phyloP scores from a whole-genome alignment of 495 filamentous ascomycete species.

The Neurospora hispaniola region DNA sequence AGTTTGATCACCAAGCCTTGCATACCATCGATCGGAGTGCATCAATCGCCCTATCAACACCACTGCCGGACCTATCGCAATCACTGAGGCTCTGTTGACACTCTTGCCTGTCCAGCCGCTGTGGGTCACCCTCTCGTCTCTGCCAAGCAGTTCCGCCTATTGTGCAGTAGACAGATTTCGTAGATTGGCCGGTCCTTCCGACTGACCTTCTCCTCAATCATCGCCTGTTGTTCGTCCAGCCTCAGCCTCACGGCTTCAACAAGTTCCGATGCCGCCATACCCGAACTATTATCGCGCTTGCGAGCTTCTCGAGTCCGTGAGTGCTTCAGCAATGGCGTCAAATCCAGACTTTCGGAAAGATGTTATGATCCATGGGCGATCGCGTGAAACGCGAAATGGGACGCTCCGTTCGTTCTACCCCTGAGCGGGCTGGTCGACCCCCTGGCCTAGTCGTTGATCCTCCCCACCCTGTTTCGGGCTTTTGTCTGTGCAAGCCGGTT shows the following conservation, averaged over 20 bases:
- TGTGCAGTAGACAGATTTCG: background rate
- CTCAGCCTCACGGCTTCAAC: background rate
- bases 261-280: background rate
- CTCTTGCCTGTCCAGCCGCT: background rate
- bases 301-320: background rate
- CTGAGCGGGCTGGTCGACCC: background rate
- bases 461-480: background rate
- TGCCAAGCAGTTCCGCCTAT: background rate
- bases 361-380: background rate
- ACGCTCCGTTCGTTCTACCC: background rate
- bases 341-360: background rate
- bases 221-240: too few relatives aligned
- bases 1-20: background rate
- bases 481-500: background rate
- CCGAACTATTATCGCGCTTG: background rate
- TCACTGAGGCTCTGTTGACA: background rate
- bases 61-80: background rate
- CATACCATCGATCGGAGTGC: background rate
- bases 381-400: background rate
- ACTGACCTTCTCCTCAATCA: too few relatives aligned
- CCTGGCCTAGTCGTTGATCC: background rate
- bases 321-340: background rate
- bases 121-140: background rate
- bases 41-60: background rate
- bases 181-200: too few relatives aligned